Evolutionary conservation across 345 rosid species (phyloP), one percentile per base, ranked within the genome.

Genomic region (Eucalyptus brandiana): DNA sequence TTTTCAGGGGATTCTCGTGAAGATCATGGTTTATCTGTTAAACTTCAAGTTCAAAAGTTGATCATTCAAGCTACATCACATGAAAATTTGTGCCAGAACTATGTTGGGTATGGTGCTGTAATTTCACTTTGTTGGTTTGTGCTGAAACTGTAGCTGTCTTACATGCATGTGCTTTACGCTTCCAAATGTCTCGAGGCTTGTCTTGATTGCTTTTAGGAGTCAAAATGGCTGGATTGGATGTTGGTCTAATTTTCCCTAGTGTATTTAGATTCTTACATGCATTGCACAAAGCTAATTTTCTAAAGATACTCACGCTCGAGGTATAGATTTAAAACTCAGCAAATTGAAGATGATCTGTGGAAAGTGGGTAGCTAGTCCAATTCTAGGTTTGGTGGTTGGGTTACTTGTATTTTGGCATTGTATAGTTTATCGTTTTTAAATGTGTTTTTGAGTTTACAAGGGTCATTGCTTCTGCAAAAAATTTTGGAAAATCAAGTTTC

Each of bases 31-130:
- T 92, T 98, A 93, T 94, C 98, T 50, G 99, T 96, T 37, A 98
- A 98, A 91, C 89, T 97, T 91, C 99, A 98, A 95, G 99, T 98
- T 88, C 99, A 97, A 91, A 98, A 98, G 95, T 87, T 98, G 89
- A 97, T 98, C 45, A 87, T 88, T 89, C 99, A 98, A 93, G 99
- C 99, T 86, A 91, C 90, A 8, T 98, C 99, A 62, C 96, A 88
- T 91, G 99, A 98, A 90, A 98, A 97, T 90, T 93, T 98, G 89
- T 98, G 99, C 94, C 99, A 98, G 91, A 97, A 98, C 91, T 98
- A 95, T 90, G 97, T 98, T 17, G 99, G 99, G 99, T 98, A 97
- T 91, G 96, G 80, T 88, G 26, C 44, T 56, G 9, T 37, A 16
- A 28, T 24, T 89, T 30, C 32, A 18, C 34, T 40, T 42, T 45